Evolutionary conservation across 1,284 basidiomycete genomes (phyloP).

Genomic region (Rhodotorula glutinis): DNA sequence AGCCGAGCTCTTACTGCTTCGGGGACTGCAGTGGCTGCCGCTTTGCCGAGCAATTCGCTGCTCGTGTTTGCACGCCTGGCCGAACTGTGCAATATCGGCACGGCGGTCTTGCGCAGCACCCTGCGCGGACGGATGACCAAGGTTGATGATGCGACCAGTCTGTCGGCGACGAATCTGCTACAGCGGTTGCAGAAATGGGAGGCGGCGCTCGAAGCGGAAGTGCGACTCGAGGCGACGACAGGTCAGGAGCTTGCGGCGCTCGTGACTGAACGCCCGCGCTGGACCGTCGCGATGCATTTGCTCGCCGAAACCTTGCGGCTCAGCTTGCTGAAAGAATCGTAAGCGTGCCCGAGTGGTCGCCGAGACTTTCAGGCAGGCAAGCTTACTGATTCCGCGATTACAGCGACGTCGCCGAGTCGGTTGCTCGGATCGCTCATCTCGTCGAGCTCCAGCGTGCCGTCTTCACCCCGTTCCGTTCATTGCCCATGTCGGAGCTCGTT

Average conservation of each 20-base stretch:
- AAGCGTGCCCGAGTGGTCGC: neutral
- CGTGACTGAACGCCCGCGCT: constrained; percentile 19
- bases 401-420: neutral
- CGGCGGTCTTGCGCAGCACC: constrained; percentile 21
- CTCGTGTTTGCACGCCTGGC: constrained; percentile 24
- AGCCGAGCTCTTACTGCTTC: neutral
- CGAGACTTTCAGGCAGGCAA: neutral
- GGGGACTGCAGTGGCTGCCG: neutral
- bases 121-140: constrained; percentile 1
- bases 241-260: neutral
- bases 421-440: constrained; percentile 11
- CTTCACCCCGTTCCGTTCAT: constrained; percentile 29
- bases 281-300: constrained; percentile 34
- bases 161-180: constrained; percentile 7
- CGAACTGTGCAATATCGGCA: constrained; percentile 28
- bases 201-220: constrained; percentile 9
- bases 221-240: constrained; percentile 14
- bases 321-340: constrained; percentile 8
- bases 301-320: constrained; percentile 13
- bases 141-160: no score
- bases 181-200: constrained; percentile 21
- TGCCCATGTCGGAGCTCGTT: constrained; percentile 22
- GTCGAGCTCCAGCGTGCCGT: constrained; percentile 10
- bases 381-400: no score
- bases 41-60: constrained; percentile 26